Evolutionary conservation across 2,329 filamentous ascomycete genomes (phyloP), one percentile per base, ranked within the genome.

Genomic region (Fusarium pilosicola): DNA sequence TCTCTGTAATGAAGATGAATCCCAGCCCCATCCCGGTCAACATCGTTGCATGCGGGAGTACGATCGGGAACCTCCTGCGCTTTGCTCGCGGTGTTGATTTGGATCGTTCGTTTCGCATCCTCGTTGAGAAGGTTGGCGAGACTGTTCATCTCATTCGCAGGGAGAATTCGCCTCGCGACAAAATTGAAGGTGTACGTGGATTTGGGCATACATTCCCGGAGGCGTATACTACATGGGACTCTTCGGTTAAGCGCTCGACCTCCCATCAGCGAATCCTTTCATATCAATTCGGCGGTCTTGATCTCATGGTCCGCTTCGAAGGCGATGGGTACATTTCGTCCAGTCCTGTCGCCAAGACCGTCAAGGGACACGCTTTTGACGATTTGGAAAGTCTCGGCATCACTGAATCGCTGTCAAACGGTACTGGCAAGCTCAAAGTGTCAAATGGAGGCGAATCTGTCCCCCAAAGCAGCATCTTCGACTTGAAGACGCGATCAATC

Each of bases 181-280:
- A 84, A 0, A 89, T 93, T 10, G 73, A 81, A 0, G 84, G 84
- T n/a, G 81, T 93, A 0, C 74, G 74, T 22, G 92, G 92, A 0
- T 93, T 85, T 73, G 91, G 91, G 0, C 91, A 93, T 73, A 86
- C 88, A 0, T 94, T 94, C 71, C 90, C 89, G 0, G 89, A 93
- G 54, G 84, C 85, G 2, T 91, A 93, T 75, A 94, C 92, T 0
- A 88, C 85, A 0, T 93, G 91, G 91, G 86, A 88, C 15, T 17
- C 74, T 1, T 85, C 84, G 2, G 86, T 90, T 1, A 85, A 83
- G 51, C 83, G 84, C 1, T 93, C 91, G 0, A 81, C 80, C 4
- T 89, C 89, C 0, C 90, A 94, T 68, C 91, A 94, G 76, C 85
- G 91, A 4, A 76, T 93, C 13, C 74, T 93, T 2, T 80, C 81